Percentiles rank a stretch among this genome's conserved stretches.
phyloP scores from a whole-genome alignment of 2,329 filamentous ascomycete species.

The Fusarium poae region DNA sequence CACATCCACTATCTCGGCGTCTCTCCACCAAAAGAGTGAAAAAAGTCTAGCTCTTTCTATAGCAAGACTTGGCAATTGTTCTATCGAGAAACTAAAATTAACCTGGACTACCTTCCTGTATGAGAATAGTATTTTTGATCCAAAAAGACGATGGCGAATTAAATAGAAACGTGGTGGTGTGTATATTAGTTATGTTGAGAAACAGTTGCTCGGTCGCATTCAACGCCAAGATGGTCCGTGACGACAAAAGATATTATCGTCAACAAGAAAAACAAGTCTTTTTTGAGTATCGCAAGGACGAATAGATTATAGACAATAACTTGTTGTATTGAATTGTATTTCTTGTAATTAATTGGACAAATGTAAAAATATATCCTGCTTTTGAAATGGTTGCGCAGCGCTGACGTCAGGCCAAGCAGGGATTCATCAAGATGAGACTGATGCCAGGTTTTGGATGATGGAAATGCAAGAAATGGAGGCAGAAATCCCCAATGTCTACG shows the following conservation, averaged over 20 bases:
- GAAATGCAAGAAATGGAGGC: constrained; percentile 19
- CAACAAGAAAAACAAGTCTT: not conserved
- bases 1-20: constrained; percentile 19
- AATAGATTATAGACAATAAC: not conserved
- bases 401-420: constrained; percentile 48
- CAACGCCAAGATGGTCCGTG: constrained; percentile 1
- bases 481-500: constrained; percentile 31
- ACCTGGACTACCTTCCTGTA: constrained; percentile 20
- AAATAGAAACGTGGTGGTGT: constrained; percentile 36
- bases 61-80: constrained; percentile 21
- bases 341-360: constrained; percentile 30
- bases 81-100: constrained; percentile 17
- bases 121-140: constrained; percentile 2
- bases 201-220: not conserved
- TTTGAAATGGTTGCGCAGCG: constrained; percentile 33
- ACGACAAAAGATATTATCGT: not conserved
- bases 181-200: not conserved
- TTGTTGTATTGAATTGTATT: not conserved
- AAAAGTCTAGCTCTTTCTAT: constrained; percentile 8
- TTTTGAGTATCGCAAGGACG: not conserved
- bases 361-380: constrained; percentile 12
- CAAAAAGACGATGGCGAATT: constrained; percentile 4
- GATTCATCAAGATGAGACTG: constrained; percentile 22
- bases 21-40: constrained; percentile 4
- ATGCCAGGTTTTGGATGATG: constrained; percentile 43